A percentile compares a stretch with the other conserved stretches of the same genome.
Evolutionary conservation across 345 rosid genomes (phyloP).

Genomic region (Iberis pinnata): DNA sequence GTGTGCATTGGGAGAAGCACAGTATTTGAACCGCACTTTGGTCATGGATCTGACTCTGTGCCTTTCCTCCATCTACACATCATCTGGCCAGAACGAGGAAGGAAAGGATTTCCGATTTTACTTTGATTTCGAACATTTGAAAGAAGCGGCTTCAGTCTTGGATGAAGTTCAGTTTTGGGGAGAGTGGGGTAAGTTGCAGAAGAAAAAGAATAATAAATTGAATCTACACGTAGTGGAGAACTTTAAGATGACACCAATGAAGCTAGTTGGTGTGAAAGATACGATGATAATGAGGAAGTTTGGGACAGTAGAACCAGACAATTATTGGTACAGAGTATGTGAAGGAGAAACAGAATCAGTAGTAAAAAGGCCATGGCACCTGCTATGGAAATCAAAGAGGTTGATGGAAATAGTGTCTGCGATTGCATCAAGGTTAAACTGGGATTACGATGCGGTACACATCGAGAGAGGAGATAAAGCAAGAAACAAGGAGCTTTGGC

Average conservation of each 20-base stretch:
- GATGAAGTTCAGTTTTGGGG: conserved; percentile 86
- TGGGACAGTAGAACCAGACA: conserved; percentile 81
- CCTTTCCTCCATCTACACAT: conserved; percentile 60
- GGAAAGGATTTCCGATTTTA: conserved; percentile 93
- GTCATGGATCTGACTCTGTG: conserved; percentile 86
- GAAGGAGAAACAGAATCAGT: conserved; percentile 80
- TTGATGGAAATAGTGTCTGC: conserved; percentile 79
- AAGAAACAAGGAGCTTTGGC: conserved; percentile 74
- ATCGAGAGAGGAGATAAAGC: conserved; percentile 86
- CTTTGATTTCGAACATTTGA: conserved; percentile 93
- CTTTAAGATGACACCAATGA: conserved; percentile 62
- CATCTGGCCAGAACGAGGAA: conserved; percentile 74
- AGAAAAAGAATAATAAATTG: conserved; percentile 38
- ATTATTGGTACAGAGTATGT: conserved; percentile 95
- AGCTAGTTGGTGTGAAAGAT: conserved; percentile 55
- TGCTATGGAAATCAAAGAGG: conserved; percentile 85
- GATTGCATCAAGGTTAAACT: conserved; percentile 64
- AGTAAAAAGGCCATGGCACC: conserved; percentile 79
- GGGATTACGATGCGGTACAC: conserved; percentile 87
- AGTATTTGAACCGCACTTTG: conserved; percentile 77
- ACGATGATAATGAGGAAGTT: conserved; percentile 87
- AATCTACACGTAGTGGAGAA: conserved; percentile 65
- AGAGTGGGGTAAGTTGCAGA: conserved; percentile 73
- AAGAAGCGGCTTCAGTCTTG: conserved; percentile 74
- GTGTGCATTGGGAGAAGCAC: conserved; percentile 94